Evolutionary conservation across 2,329 filamentous ascomycete genomes (phyloP), one percentile per base, ranked within the genome.

Genomic region (Pseudogymnoascus sp.): DNA sequence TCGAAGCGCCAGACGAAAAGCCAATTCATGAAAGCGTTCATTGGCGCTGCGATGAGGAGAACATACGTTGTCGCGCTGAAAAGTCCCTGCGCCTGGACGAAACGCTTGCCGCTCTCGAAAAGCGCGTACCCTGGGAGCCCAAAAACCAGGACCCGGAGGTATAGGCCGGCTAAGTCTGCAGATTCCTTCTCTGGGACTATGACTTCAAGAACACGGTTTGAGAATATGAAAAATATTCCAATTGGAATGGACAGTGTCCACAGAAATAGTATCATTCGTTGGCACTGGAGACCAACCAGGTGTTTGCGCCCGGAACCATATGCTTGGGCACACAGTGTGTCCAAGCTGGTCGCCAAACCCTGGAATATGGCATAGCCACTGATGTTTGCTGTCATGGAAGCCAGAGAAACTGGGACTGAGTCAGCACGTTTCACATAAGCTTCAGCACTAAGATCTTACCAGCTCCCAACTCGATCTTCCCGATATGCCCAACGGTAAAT

Each of bases 281-380:
- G 89, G 64, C 90, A 81, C 68, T 94, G 90, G 60, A 94, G 73
- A 1, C 90, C 93, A 62, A 97, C 93, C 4, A 97, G 82, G 67
- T 92, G 89, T 71, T 89, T 95, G 71, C 88, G 89, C 0, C 93
- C 93, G 0, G 90, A 95, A 2, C 94, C 93, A 71, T 95, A 97
- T 0, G 94, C 93, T 74, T 97, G 93, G 0, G 93, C 85, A 72
- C 93, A 97, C 2, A 97, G 84, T 0, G 93, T 97, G 74, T 97
- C 93, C 37, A 97, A 79, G 65, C 88, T 90, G 4, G 93, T 97
- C 1, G 91, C 88, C 12, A 97, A 80, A n/a, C 91, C 89, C 70
- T 91, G 88, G 70, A 90, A 88, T 14, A 90, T 84, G 0, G 87
- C 88, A 68, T 89, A 87, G 62, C 88, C 90, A 12, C 83, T 89